phyloP scores from a whole-genome alignment of 2,329 filamentous ascomycete genomes.

The Alternaria dauci region DNA sequence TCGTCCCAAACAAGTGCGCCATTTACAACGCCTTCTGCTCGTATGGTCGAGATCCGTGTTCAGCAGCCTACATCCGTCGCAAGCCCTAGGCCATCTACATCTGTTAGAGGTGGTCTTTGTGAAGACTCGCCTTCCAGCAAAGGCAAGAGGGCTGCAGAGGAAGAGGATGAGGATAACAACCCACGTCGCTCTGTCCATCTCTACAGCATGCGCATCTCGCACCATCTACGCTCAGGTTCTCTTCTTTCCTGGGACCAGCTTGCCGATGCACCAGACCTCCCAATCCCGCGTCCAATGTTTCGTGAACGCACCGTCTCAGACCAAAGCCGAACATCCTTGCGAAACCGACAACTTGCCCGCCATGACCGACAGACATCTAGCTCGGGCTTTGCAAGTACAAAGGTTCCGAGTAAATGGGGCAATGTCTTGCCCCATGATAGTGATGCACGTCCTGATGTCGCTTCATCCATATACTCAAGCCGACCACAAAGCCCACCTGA shows the following conservation, averaged over 20 bases:
- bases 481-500: slow-evolving; percentile 50
- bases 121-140: slow-evolving; percentile 14
- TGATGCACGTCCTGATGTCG: slow-evolving; percentile 26
- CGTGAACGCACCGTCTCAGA: slow-evolving; percentile 32
- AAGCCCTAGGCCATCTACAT: slow-evolving; percentile 28
- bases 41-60: slow-evolving; percentile 26
- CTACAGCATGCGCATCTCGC: slow-evolving; percentile 55
- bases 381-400: slow-evolving; percentile 48
- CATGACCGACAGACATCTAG: slow-evolving; percentile 46
- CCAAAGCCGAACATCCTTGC: slow-evolving; percentile 26
- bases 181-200: slow-evolving; percentile 51
- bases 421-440: slow-evolving; percentile 35
- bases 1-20: background rate
- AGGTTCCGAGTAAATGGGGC: slow-evolving; percentile 51
- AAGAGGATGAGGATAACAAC: slow-evolving; percentile 21
- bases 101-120: slow-evolving; percentile 14
- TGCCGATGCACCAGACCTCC: slow-evolving; percentile 30
- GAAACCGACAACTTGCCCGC: slow-evolving; percentile 20
- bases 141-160: background rate
- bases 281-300: slow-evolving; percentile 21
- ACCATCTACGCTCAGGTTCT: slow-evolving; percentile 55
- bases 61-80: slow-evolving; percentile 29
- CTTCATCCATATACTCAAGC: slow-evolving; percentile 54
- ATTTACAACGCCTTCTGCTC: background rate
- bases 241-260: slow-evolving; percentile 49